A percentile compares a stretch with the other conserved stretches of the same genome.
phyloP scores from a whole-genome alignment of 306 rosid species.

The Ochetophila trinervis region DNA sequence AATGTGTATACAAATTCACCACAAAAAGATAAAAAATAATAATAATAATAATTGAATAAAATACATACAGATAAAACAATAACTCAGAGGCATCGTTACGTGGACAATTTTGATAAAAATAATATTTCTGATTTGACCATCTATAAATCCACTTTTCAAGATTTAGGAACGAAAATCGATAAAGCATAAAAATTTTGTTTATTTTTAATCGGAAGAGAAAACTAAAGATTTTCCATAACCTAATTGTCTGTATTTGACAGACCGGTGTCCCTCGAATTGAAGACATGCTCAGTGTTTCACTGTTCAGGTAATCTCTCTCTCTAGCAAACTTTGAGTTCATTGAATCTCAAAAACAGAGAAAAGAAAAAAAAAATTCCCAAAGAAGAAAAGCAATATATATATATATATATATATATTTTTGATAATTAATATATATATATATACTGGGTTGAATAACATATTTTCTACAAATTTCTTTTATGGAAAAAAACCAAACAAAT shows the following conservation, averaged over 20 bases:
- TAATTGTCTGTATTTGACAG: conserved; percentile 35
- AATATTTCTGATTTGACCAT: conserved; percentile 35
- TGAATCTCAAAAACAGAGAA: conserved; percentile 19
- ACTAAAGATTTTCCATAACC: conserved; percentile 35
- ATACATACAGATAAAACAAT: neutral
- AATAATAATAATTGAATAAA: neutral
- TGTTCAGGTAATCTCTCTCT: conserved; percentile 32
- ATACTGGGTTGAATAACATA: no score
- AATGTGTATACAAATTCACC: conserved; percentile 17
- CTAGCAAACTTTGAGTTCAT: conserved; percentile 13
- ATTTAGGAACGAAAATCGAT: conserved; percentile 36
- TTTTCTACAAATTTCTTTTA: no score
- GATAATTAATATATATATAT: neutral
- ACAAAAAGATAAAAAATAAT: neutral
- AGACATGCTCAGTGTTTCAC: conserved; percentile 49
- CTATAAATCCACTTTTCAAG: conserved; percentile 9
- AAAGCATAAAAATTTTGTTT: conserved; percentile 14
- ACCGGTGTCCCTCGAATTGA: conserved; percentile 42
- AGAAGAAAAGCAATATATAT: conserved; percentile 1
- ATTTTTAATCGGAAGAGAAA: conserved; percentile 32
- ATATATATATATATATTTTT: no score
- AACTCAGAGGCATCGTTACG: conserved; percentile 28
- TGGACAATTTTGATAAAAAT: conserved; percentile 21
- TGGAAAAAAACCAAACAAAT: no score
- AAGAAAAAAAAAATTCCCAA: neutral